Evolutionary conservation across 129 eudicot genomes (phyloP), one percentile per base, ranked within the genome.

Genomic region (Solidago caesia): DNA sequence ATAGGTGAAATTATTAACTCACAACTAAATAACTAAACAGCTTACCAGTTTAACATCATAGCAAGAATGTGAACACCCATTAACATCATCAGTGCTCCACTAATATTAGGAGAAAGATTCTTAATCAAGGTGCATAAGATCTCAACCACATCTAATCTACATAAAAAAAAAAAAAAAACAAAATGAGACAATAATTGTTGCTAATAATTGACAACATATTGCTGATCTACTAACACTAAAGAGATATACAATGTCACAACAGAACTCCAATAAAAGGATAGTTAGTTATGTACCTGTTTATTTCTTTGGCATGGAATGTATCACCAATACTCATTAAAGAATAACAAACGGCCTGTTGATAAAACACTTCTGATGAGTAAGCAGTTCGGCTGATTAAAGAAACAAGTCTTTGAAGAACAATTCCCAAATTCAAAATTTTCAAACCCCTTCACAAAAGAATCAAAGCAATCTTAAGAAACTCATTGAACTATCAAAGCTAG

Each of bases 31-130:
- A n/a, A n/a, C n/a, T 27, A 15, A 72, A 47, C 27, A 16, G 13
- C 16, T 73, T 85, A 85, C 97, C 97, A 92, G 71, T 80, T 85
- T 75, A 89, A 74, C 91, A 92, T 87, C 87, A 82, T 87, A 49
- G 97, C 79, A 55, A 92, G 85, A 70, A 89, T 84, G 64, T 83
- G 84, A 60, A 92, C 91, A 74, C 94, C 88, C 89, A 83, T 81
- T 70, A 96, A 87, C 96, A 92, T 89, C 80, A 85, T 79, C 70
- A 58, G 42, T 8, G 83, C 89, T 63, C 95, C 96, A 73, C 74
- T 70, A 75, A 79, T 39, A 64, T 77, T 87, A 45, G 94, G 83
- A 61, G 96, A 69, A 8, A 82, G 75, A 64, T 80, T 85, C 79
- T 90, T 92, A 49, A 89, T 80, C 83, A 85, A 48, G 75, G 82